Evolutionary conservation across 139 green algal genomes (phyloP).

Genomic region (Raphidocelis subcapitata): DNA sequence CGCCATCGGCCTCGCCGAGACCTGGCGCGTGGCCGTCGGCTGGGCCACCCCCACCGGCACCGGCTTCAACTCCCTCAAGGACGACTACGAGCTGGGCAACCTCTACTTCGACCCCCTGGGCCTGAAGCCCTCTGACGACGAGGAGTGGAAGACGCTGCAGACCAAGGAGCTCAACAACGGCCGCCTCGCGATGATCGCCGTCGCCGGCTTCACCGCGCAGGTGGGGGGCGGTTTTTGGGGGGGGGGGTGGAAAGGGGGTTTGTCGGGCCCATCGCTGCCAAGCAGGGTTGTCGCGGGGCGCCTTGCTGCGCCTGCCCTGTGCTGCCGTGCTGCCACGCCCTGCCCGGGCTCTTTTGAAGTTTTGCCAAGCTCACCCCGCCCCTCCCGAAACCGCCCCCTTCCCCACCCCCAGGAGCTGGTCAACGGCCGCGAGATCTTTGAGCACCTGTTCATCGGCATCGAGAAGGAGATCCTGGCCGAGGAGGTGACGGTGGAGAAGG

Average conservation of each 20-base stretch:
- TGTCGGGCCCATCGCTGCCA: too few relatives aligned
- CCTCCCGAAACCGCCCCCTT: too few relatives aligned
- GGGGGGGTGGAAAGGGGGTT: too few relatives aligned
- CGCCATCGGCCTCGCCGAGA: constrained; percentile 68
- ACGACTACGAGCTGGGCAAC: constrained; percentile 68
- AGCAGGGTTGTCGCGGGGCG: too few relatives aligned
- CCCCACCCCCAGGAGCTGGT: constrained; percentile 56
- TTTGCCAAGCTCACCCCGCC: too few relatives aligned
- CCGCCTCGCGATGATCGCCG: constrained; percentile 83
- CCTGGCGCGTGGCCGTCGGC: constrained; percentile 59
- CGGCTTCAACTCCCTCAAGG: constrained; percentile 55
- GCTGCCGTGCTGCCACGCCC: too few relatives aligned
- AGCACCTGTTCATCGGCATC: constrained; percentile 42
- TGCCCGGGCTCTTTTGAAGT: too few relatives aligned
- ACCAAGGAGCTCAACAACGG: constrained; percentile 88
- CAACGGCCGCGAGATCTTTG: constrained; percentile 44
- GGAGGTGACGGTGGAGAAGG: constrained; percentile 35
- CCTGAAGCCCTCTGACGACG: constrained; percentile 53
- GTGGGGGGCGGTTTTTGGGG: too few relatives aligned
- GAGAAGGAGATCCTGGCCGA: constrained; percentile 50
- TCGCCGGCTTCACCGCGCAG: constrained; percentile 63
- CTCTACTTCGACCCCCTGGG: constrained; percentile 78
- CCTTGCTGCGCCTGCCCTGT: too few relatives aligned
- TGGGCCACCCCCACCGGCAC: constrained; percentile 61
- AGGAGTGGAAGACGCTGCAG: constrained; percentile 63